These are phyloP conservation scores for Stenogyne calaminthoides DNA, from an alignment of 305 asterid genomes.

Conservation along the genomic window DNA sequence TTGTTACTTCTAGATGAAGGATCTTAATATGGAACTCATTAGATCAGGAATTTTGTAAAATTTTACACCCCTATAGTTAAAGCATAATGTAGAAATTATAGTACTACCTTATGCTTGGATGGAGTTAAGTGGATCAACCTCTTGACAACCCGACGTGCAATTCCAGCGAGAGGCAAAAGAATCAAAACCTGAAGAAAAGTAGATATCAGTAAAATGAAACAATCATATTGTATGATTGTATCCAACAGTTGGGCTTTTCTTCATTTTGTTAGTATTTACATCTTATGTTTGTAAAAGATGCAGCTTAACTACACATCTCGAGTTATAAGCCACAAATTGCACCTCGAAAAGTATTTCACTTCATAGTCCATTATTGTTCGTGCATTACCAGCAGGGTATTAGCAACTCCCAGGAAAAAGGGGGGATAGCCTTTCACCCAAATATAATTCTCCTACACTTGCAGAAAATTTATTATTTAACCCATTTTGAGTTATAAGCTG, in stretches of 20 bases:
- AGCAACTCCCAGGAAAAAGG: not conserved
- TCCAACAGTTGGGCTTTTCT: not conserved
- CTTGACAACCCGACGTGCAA: conserved; percentile 75
- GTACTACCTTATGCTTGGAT: conserved; percentile 69
- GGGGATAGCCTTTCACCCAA: not conserved
- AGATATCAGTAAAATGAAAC: conserved; percentile 13
- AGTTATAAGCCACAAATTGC: not conserved
- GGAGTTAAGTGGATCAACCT: conserved; percentile 88
- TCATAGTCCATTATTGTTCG: not conserved
- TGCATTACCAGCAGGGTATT: not conserved
- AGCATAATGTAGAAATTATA: conserved; percentile 22
- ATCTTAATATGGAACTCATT: conserved; percentile 11
- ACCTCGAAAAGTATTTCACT: not conserved
- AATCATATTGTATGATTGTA: conserved; percentile 17
- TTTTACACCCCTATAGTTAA: conserved; percentile 7
- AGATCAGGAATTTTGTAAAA: conserved; percentile 11
- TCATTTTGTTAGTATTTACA: not conserved
- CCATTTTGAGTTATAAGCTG: not conserved
- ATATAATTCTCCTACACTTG: not conserved
- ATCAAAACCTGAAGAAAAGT: conserved; percentile 66
- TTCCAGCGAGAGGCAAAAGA: conserved; percentile 85
- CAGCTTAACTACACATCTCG: not conserved
- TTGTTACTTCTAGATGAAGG: not conserved
- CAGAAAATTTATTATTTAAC: not conserved
- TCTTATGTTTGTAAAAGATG: not conserved